Percentiles rank a stretch among this genome's conserved stretches.
These are phyloP conservation scores for Leccinum huronense DNA, from an alignment of 1,284 basidiomycete species.

Conservation along the genomic window DNA sequence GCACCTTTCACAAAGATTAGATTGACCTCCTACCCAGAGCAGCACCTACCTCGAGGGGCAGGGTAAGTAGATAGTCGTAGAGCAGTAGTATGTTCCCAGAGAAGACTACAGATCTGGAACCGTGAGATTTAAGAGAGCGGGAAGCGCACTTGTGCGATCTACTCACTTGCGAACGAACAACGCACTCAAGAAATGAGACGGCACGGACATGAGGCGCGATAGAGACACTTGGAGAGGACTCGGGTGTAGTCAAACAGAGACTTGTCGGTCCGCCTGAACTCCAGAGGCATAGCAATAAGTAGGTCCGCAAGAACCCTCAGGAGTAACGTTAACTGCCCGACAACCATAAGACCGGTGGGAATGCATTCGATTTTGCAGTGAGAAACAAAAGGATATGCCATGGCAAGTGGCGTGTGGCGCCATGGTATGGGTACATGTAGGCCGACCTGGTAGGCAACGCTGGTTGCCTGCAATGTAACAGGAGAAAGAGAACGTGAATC, in stretches of 20 bases:
- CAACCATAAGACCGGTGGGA: not conserved
- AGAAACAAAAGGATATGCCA: not conserved
- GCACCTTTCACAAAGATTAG: constrained; percentile 8
- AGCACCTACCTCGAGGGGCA: not conserved
- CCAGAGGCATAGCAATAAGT: not conserved
- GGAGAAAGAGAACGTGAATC: no score
- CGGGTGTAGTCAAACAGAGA: not conserved
- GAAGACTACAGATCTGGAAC: not conserved
- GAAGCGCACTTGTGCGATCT: not conserved
- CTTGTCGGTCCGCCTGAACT: not conserved
- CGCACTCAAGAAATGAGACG: not conserved
- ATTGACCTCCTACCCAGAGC: not conserved
- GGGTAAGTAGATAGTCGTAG: constrained; percentile 5
- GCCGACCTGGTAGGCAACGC: not conserved
- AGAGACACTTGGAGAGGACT: not conserved
- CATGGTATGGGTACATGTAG: not conserved
- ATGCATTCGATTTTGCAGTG: not conserved
- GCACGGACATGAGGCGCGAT: not conserved
- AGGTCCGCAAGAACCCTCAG: not conserved
- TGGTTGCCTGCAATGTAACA: not conserved
- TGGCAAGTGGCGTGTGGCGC: not conserved
- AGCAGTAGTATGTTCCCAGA: not conserved
- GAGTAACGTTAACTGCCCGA: not conserved
- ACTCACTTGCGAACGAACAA: constrained; percentile 1
- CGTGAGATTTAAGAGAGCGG: not conserved